Evolutionary conservation across 139 green algal genomes (phyloP), one percentile per base, ranked within the genome.

Genomic region (Micromonas pusilla): DNA sequence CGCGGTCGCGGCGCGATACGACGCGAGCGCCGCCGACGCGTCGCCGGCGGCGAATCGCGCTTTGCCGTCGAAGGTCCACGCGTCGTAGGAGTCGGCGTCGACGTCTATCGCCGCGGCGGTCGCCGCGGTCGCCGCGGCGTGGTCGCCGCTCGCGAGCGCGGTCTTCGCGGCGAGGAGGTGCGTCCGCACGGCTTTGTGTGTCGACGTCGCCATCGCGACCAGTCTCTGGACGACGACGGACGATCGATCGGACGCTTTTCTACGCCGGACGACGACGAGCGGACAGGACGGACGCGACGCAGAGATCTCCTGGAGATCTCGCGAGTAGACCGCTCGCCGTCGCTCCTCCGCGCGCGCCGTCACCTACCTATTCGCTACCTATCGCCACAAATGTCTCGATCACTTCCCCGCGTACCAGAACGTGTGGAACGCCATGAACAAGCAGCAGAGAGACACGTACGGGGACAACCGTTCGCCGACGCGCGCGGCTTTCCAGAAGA

Each of bases 401-500:
- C 45, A 23, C 9, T 9, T 57, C 9, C 45, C 16, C 45, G 32
- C 63, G 63, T 25, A 25, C 31, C 37, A 78, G 2, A 78, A 54
- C 57, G 57, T 78, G 1, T 53, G 23, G n/a, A 37, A 62, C 32
- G 54, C 72, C 72, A 78, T 78, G 72, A 66, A 36, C 33, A 70
- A 1, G 57, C 72, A 78, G 30, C 4, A 30, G 19, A 45, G 25
- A 1, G 33, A 25, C 1, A 78, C 72, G 20, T 21, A 78, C 16
- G 72, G 72, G 16, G 20, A 38, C 0, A 78, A 5, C 1, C 72
- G 72, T n/a, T 78, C 72, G 31, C 74, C 74, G 5, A 80, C 5
- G 1, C 74, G 62, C 74, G 60, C 60, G 19, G 74, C 74, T 53
- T 80, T 80, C 74, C 74, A 80, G 3, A 80, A 80, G 1, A 80